Evolutionary conservation across 352 stramenopile genomes (phyloP).

Genomic region (Phytophthora megakarya): DNA sequence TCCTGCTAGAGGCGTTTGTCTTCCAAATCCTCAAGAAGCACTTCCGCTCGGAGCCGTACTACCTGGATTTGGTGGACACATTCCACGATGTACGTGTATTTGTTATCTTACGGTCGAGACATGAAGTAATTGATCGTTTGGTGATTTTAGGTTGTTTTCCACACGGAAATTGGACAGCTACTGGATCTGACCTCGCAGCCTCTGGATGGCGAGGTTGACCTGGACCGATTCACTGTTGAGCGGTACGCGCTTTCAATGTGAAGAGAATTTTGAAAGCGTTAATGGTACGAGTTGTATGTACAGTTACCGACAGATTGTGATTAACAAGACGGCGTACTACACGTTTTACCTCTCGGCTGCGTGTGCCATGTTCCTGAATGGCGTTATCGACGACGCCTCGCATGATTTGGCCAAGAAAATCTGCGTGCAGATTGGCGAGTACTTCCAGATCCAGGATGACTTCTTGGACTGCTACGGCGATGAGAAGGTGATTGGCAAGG

Average conservation of each 20-base stretch:
- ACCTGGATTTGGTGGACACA: slow-evolving; percentile 96
- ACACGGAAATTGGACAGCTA: slow-evolving; percentile 97
- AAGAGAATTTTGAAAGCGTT: not conserved
- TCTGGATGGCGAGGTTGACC: slow-evolving; percentile 75
- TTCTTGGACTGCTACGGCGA: slow-evolving; percentile 98
- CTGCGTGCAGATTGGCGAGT: slow-evolving; percentile 96
- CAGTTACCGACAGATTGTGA: slow-evolving; percentile 93
- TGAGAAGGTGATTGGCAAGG: slow-evolving; percentile 92
- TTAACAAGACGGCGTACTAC: slow-evolving; percentile 99
- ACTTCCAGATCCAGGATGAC: slow-evolving; percentile 99
- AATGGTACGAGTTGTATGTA: slow-evolving; percentile 7
- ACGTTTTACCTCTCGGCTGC: slow-evolving; percentile 98
- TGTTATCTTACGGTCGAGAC: not conserved
- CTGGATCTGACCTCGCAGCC: slow-evolving; percentile 92
- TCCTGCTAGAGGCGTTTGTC: slow-evolving; percentile 94
- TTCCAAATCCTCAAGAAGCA: slow-evolving; percentile 91
- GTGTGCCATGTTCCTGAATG: slow-evolving; percentile 90
- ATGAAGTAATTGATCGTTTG: not conserved
- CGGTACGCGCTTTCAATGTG: slow-evolving; percentile 62
- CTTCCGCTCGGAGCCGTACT: slow-evolving; percentile 83
- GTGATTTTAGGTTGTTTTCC: slow-evolving; percentile 90
- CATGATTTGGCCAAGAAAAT: slow-evolving; percentile 93
- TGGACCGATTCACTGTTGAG: slow-evolving; percentile 94
- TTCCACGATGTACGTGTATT: slow-evolving; percentile 84
- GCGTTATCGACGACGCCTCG: slow-evolving; percentile 76